phyloP scores from a whole-genome alignment of 371 early-diverging fungal genomes.

The Mucor saturninus region DNA sequence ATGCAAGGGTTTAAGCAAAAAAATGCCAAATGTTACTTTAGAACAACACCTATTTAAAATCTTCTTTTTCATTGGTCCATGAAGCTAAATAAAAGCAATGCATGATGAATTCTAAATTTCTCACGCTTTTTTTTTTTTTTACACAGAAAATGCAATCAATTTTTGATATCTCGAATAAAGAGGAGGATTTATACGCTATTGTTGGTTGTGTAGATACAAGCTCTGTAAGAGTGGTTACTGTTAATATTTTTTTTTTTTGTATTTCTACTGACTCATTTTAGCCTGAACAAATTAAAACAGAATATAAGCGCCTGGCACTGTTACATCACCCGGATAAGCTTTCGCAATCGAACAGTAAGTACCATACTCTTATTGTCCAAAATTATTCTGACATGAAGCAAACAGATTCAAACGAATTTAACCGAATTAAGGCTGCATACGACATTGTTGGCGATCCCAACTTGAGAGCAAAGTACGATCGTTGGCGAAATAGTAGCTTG shows the following conservation, averaged over 20 bases:
- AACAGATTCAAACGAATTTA: slow-evolving; percentile 19
- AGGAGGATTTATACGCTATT: slow-evolving; percentile 26
- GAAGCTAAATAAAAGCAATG: too few species aligned
- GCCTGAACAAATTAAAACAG: slow-evolving; percentile 35
- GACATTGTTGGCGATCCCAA: slow-evolving; percentile 34
- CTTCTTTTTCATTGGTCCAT: too few species aligned
- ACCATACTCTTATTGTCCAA: background rate
- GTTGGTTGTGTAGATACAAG: slow-evolving; percentile 29
- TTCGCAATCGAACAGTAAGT: background rate
- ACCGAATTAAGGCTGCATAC: slow-evolving; percentile 36
- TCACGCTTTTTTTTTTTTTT: slow-evolving; percentile 14
- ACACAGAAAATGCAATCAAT: slow-evolving; percentile 29
- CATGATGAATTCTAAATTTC: slow-evolving; percentile 4
- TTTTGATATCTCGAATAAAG: slow-evolving; percentile 20
- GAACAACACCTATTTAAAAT: too few species aligned
- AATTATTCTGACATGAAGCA: too few species aligned
- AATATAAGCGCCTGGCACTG: slow-evolving; percentile 33
- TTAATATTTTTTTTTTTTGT: background rate
- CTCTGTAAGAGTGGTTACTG: slow-evolving; percentile 15
- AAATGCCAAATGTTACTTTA: too few species aligned
- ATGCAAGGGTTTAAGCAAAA: too few species aligned
- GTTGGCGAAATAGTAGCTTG: slow-evolving; percentile 36
- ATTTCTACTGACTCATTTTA: slow-evolving; percentile 1
- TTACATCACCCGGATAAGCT: slow-evolving; percentile 35
- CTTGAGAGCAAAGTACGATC: slow-evolving; percentile 38